Evolutionary conservation across 1,284 basidiomycete genomes (phyloP), one percentile per base, ranked within the genome.

Genomic region (Fomitiporia mediterranea): DNA sequence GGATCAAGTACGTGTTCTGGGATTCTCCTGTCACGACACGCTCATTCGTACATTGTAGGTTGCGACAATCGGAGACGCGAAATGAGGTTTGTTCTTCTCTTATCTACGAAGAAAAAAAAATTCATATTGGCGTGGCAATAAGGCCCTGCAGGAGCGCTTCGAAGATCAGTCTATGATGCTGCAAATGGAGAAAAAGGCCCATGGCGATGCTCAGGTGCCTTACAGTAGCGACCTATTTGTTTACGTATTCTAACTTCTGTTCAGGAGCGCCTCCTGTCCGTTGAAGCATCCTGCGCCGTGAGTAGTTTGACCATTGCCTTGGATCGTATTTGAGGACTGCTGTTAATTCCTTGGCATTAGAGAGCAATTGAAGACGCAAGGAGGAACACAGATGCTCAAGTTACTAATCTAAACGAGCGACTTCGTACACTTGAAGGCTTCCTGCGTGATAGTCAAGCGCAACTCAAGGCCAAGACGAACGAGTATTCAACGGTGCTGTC

Each of bases 121-220:
- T 21, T 32, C 35, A 21, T 39, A 48, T 17, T 40, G 13, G 23
- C 15, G 40, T 37, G 6, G 49, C 15, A 30, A 27, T 15, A 61
- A 83, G 77, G 67, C 74, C 23, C 68, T 84, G 6, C 80, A 83
- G 64, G 81, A 84, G 55, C 74, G 81, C n/a, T 79, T 79, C 55
- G 81, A 83, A 15, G 76, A 82, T 15, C 82, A 84, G 61, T 65
- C 73, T 0, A 68, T 79, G 9, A 78, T 77, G 5, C 64, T 82
- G 44, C 70, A 74, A 35, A 65, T 81, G 17, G 73, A 77, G 15
- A 81, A 80, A 61, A 81, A 84, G 57, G 71, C 77, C 17, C 68
- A 74, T 27, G 78, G 74, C 1, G 80, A 83, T 62, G 60, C 78
- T 17, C 82, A 83, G 72, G 82, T 82, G 11, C 13, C 11, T 3